These are phyloP conservation scores for Rhizomucor pusillus DNA, from an alignment of 371 early-diverging fungal genomes.

Conservation along the genomic window DNA sequence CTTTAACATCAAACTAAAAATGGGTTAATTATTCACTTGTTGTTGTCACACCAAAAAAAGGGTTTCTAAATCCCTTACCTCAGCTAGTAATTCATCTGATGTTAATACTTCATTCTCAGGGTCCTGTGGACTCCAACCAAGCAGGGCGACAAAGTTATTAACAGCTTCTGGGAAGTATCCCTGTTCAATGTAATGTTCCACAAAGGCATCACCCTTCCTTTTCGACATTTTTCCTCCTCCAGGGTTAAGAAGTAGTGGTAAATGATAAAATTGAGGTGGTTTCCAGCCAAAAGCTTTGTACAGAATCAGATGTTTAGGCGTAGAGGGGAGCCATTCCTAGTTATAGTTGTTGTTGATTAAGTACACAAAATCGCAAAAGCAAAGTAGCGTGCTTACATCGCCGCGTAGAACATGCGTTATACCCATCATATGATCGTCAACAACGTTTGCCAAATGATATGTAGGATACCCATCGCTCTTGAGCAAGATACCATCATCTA, in stretches of 20 bases:
- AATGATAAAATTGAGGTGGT: conserved; percentile 79
- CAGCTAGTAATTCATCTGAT: conserved; percentile 62
- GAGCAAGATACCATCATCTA: conserved; percentile 89
- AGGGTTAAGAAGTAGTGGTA: conserved; percentile 84
- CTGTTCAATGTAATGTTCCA: conserved; percentile 66
- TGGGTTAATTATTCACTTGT: neutral
- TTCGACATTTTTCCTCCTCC: conserved; percentile 89
- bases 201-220: conserved; percentile 76
- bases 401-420: conserved; percentile 93
- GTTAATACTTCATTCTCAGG: conserved; percentile 59
- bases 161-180: conserved; percentile 90
- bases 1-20: conserved; percentile 64
- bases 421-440: conserved; percentile 90
- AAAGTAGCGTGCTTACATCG: no score
- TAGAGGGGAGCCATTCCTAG: conserved; percentile 91
- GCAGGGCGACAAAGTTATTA: conserved; percentile 83
- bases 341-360: neutral
- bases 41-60: neutral
- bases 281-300: conserved; percentile 84
- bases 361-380: no score
- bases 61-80: conserved; percentile 40
- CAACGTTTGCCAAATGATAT: conserved; percentile 94
- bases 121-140: conserved; percentile 82
- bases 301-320: conserved; percentile 86
- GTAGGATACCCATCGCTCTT: conserved; percentile 94